Evolutionary conservation across 768 basidiomycete species (phyloP), one percentile per base, ranked within the genome.

Genomic region (Lactarius pseudohatsudake): DNA sequence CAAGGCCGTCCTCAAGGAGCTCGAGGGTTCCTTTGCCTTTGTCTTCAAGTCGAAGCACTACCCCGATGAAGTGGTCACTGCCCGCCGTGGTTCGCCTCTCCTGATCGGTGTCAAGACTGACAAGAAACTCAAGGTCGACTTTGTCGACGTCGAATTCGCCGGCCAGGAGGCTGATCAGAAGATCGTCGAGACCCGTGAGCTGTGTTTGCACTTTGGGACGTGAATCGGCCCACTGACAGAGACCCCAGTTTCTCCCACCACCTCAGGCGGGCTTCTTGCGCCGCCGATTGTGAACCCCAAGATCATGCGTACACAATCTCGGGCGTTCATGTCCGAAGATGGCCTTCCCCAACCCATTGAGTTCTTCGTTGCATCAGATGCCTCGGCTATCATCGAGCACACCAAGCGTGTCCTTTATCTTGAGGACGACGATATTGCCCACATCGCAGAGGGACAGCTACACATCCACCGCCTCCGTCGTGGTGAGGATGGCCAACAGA

Each of bases 71-170:
- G 86, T 96, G 70, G 96, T 98, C 69, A 92, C 92, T 59, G 94
- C 96, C 65, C 94, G 96, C 72, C 92, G 97, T 74, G 97, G 97
- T 72, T 98, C 96, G 16, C 97, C 97, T 34, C 86, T 99, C 36
- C 79, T 98, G 65, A 87, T 99, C 74, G 97, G 97, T 80, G 96
- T 99, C 75, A 98, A 98, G 88, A 98, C 97, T 20, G 96, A 99
- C 76, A 96, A 97, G 85, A 98, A 98, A 79, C 85, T 99, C 74
- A 99, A 99, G 83, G 96, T 98, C 45, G 97, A 99, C 80, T 98
- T 99, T 72, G 96, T 99, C 57, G 97, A 98, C 78, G 97, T 99
- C 64, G 96, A 98, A 77, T 87, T 98, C 72, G 87, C 91, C 40
- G 88, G 88, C 47, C 85, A 90, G 54, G 90, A 92, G 41, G 78